Evolutionary conservation across 768 basidiomycete genomes (phyloP).

Genomic region (Holtermannia corniformis): DNA sequence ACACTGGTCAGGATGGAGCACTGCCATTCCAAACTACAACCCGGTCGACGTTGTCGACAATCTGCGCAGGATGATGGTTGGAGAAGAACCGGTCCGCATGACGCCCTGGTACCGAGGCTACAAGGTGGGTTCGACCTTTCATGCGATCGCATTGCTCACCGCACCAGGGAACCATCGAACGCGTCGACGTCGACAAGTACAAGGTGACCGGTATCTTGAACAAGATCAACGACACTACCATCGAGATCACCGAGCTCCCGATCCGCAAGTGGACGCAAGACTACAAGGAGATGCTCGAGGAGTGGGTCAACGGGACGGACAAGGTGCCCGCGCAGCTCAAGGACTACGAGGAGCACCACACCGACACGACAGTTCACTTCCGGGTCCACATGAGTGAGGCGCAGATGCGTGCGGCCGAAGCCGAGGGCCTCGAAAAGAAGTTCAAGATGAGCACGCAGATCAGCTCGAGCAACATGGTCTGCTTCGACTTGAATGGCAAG

Average conservation of each 20-base stretch:
- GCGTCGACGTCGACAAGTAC: slow-evolving; percentile 56
- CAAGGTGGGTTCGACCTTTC: slow-evolving; percentile 39
- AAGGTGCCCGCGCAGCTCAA: slow-evolving; percentile 75
- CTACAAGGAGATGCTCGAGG: slow-evolving; percentile 85
- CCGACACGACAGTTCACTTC: slow-evolving; percentile 84
- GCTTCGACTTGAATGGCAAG: slow-evolving; percentile 91
- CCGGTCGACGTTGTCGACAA: slow-evolving; percentile 83
- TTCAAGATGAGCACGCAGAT: slow-evolving; percentile 82
- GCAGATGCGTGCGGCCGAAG: slow-evolving; percentile 75
- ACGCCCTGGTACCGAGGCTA: slow-evolving; percentile 97
- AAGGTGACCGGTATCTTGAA: slow-evolving; percentile 65
- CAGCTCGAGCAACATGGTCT: slow-evolving; percentile 94
- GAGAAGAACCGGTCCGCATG: slow-evolving; percentile 76
- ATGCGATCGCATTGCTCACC: background rate
- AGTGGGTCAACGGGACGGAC: slow-evolving; percentile 63
- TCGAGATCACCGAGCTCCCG: slow-evolving; percentile 91
- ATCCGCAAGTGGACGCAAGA: slow-evolving; percentile 89
- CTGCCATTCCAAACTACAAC: slow-evolving; percentile 82
- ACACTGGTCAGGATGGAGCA: slow-evolving; percentile 71
- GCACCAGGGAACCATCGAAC: slow-evolving; percentile 67
- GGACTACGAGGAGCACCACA: slow-evolving; percentile 97
- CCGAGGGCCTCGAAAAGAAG: slow-evolving; percentile 77
- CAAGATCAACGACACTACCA: slow-evolving; percentile 74
- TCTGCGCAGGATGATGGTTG: slow-evolving; percentile 72
- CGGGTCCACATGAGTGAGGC: slow-evolving; percentile 68